Percentiles rank a stretch among this genome's conserved stretches.
Evolutionary conservation across 116 monocot genomes (phyloP).

Genomic region (Posidonia oceanica): DNA sequence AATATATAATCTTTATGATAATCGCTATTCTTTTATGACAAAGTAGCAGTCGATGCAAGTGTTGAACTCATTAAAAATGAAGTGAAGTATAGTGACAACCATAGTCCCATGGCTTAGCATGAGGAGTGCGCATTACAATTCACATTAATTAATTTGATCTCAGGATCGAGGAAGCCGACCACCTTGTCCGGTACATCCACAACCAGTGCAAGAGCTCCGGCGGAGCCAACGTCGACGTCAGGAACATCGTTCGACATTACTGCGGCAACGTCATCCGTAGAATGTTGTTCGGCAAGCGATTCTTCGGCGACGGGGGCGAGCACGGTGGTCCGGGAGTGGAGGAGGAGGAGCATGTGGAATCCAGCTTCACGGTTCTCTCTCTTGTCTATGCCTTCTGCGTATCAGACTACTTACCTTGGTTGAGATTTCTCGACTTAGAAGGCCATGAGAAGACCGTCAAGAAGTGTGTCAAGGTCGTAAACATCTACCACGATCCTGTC

Average conservation of each 20-base stretch:
- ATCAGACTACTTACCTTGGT: conserved; percentile 23
- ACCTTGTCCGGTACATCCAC: conserved; percentile 12
- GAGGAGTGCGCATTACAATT: too few relatives aligned
- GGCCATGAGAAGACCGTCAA: conserved; percentile 32
- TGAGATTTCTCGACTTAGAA: conserved; percentile 21
- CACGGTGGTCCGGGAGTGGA: conserved; percentile 9
- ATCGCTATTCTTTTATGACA: too few relatives aligned
- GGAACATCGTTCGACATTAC: conserved; percentile 1
- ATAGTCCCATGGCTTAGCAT: too few relatives aligned
- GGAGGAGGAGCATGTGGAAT: conserved; percentile 16
- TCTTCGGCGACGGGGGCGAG: conserved; percentile 6
- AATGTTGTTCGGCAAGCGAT: conserved; percentile 9
- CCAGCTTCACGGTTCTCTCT: conserved; percentile 6
- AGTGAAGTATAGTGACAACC: too few relatives aligned
- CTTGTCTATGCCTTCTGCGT: conserved; percentile 18
- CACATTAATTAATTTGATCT: too few relatives aligned
- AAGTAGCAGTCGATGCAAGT: too few relatives aligned
- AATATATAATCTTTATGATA: too few relatives aligned
- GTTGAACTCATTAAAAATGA: too few relatives aligned
- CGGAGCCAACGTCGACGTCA: conserved; percentile 1
- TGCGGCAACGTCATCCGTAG: conserved; percentile 6
- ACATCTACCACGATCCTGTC: conserved; percentile 25
- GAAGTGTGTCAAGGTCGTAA: not conserved
- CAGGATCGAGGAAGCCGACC: conserved; percentile 16
- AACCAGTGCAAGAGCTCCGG: not conserved